A percentile compares a stretch with the other conserved stretches of the same genome.
phyloP scores from a whole-genome alignment of 495 filamentous ascomycete genomes.

The Delitschia confertaspora region DNA sequence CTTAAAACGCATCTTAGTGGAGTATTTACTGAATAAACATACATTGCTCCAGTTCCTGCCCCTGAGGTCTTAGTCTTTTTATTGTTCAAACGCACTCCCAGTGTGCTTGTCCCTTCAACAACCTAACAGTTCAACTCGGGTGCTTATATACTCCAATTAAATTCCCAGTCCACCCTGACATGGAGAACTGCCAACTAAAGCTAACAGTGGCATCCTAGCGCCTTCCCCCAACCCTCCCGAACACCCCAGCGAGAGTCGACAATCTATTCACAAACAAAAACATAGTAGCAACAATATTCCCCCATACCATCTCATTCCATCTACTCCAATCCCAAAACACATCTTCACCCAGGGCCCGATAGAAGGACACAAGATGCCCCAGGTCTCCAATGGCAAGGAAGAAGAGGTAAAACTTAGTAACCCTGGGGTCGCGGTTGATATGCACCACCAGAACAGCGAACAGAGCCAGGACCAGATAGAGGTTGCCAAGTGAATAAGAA shows the following conservation, averaged over 20 bases:
- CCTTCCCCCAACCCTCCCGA: slow-evolving; percentile 18
- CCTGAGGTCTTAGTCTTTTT: too few relatives aligned
- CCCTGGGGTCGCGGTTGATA: slow-evolving; percentile 16
- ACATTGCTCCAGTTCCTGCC: too few relatives aligned
- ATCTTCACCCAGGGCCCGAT: slow-evolving; percentile 10
- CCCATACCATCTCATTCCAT: slow-evolving; percentile 21
- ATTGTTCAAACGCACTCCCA: too few relatives aligned
- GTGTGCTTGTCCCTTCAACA: too few relatives aligned
- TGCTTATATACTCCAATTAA: too few relatives aligned
- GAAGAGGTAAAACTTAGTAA: slow-evolving; percentile 13
- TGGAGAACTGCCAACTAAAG: too few relatives aligned
- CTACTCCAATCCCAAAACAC: slow-evolving; percentile 4
- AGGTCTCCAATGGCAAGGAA: slow-evolving; percentile 14
- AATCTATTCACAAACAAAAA: slow-evolving; percentile 22
- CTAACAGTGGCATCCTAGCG: neutral
- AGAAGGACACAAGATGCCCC: slow-evolving; percentile 18
- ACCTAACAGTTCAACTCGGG: too few relatives aligned
- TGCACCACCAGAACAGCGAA: slow-evolving; percentile 13
- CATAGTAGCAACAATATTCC: slow-evolving; percentile 16
- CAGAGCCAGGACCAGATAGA: slow-evolving; percentile 13
- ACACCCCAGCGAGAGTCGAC: slow-evolving; percentile 12
- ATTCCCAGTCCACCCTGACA: too few relatives aligned
- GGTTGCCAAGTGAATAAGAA: slow-evolving; percentile 13
- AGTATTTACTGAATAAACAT: too few relatives aligned
- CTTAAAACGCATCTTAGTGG: too few relatives aligned